Conservation (phyloP, 441 rosid species). For the Eruca vesicaria region DNA sequence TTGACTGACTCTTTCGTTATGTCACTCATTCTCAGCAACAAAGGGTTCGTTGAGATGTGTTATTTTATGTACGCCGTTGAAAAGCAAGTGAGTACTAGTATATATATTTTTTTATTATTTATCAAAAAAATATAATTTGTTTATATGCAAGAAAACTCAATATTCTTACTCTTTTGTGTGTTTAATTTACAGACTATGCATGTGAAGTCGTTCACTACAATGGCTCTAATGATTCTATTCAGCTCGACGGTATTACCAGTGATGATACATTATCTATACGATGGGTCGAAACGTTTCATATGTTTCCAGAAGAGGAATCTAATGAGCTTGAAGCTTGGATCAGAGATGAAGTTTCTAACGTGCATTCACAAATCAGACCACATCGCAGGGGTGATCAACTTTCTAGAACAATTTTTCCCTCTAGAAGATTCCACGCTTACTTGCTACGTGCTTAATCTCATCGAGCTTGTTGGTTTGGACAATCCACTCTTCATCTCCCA, state of each 20-base stretch:
- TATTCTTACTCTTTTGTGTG: neutral
- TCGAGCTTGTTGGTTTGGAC: conserved; percentile 48
- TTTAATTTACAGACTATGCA: conserved; percentile 11
- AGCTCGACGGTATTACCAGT: conserved; percentile 39
- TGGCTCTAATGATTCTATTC: conserved; percentile 25
- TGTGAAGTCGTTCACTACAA: conserved; percentile 24
- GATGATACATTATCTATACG: conserved; percentile 41
- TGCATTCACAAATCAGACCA: conserved; percentile 59
- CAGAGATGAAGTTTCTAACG: conserved; percentile 43
- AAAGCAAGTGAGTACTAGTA: neutral
- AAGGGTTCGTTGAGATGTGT: conserved; percentile 43
- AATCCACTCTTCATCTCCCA: conserved; percentile 54
- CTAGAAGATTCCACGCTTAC: conserved; percentile 27
- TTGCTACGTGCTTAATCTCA: conserved; percentile 46
- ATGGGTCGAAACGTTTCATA: conserved; percentile 49
- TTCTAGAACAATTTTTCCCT: conserved; percentile 37
- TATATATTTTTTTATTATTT: too few relatives aligned
- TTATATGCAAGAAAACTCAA: neutral
- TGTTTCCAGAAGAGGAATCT: conserved; percentile 47
- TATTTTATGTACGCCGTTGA: conserved; percentile 27
- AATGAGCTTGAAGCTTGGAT: conserved; percentile 25
- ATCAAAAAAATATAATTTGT: too few relatives aligned
- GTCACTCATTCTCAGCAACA: conserved; percentile 45
- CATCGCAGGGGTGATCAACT: conserved; percentile 34
- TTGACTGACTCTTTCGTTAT: conserved; percentile 43